Evolutionary conservation across 1,284 basidiomycete genomes (phyloP).

Genomic region (Ganoderma leucocontextum): DNA sequence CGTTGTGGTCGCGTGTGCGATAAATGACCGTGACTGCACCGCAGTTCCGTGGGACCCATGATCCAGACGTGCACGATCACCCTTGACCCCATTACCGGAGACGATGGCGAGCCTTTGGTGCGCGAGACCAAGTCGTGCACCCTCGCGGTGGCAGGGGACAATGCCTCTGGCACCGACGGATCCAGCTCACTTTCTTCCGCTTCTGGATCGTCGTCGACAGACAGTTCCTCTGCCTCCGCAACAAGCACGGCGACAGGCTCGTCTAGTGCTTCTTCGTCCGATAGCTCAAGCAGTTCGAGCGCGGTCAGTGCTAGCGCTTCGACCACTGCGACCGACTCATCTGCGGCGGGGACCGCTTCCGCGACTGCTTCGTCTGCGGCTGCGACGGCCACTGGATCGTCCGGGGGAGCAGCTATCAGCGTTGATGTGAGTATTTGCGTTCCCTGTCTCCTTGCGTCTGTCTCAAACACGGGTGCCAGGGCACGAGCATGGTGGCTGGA

Average conservation of each 20-base stretch:
- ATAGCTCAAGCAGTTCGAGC: background rate
- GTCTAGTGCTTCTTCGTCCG: background rate
- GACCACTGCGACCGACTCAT: slow-evolving; percentile 6
- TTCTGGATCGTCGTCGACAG: slow-evolving; percentile 22
- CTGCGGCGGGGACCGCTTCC: background rate
- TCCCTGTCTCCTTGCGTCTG: background rate
- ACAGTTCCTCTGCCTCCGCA: slow-evolving; percentile 19
- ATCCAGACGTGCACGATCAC: slow-evolving; percentile 71
- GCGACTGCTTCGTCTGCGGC: slow-evolving; percentile 23
- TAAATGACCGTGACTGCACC: background rate
- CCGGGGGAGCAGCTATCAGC: slow-evolving; percentile 18
- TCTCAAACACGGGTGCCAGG: background rate
- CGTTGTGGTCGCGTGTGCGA: background rate
- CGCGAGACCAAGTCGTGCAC: slow-evolving; percentile 68
- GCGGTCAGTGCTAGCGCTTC: no score
- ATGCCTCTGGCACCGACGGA: slow-evolving; percentile 28
- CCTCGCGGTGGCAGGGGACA: slow-evolving; percentile 39
- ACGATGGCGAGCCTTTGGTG: slow-evolving; percentile 59
- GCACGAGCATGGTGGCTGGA: slow-evolving; percentile 4
- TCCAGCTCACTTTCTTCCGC: slow-evolving; percentile 24
- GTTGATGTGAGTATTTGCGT: slow-evolving; percentile 7
- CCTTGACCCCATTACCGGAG: slow-evolving; percentile 56
- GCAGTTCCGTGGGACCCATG: slow-evolving; percentile 55
- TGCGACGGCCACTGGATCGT: slow-evolving; percentile 16
- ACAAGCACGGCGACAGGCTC: slow-evolving; percentile 24